phyloP scores from a whole-genome alignment of 306 rosid species.

The Cucurbita argyrosperma region DNA sequence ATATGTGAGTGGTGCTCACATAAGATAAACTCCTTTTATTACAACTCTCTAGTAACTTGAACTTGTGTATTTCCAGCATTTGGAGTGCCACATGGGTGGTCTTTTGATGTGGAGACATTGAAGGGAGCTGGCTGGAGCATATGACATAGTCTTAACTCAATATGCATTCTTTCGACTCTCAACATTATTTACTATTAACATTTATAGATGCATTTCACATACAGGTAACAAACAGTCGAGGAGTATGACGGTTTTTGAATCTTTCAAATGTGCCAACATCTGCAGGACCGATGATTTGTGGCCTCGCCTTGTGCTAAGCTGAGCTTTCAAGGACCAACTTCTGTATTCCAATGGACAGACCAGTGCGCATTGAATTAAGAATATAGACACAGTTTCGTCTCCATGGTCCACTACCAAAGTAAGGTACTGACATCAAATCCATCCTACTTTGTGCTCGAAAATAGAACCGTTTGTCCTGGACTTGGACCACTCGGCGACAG shows the following conservation, averaged over 20 bases:
- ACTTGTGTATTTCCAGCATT: background rate
- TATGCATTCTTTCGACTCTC: background rate
- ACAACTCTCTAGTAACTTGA: background rate
- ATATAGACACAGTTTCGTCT: constrained; percentile 2
- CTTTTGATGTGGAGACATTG: constrained; percentile 4
- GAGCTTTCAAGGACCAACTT: constrained; percentile 1
- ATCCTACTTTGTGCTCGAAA: constrained; percentile 5
- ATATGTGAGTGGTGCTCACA: constrained; percentile 1
- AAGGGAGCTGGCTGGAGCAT: background rate
- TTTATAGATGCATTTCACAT: constrained; percentile 4
- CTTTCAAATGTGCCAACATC: constrained; percentile 1
- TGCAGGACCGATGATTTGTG: background rate
- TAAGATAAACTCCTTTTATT: background rate
- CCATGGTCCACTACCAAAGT: constrained; percentile 2
- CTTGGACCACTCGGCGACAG: background rate
- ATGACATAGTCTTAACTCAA: constrained; percentile 1
- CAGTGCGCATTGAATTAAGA: background rate
- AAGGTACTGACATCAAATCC: background rate
- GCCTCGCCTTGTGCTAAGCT: background rate
- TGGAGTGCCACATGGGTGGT: constrained; percentile 10
- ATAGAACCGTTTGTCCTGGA: constrained; percentile 7
- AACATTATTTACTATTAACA: constrained; percentile 1
- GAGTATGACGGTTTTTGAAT: background rate
- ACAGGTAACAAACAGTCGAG: background rate
- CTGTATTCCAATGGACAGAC: constrained; percentile 1